phyloP scores from a whole-genome alignment of 805 yeast genomes.

The Candida nitratophila region DNA sequence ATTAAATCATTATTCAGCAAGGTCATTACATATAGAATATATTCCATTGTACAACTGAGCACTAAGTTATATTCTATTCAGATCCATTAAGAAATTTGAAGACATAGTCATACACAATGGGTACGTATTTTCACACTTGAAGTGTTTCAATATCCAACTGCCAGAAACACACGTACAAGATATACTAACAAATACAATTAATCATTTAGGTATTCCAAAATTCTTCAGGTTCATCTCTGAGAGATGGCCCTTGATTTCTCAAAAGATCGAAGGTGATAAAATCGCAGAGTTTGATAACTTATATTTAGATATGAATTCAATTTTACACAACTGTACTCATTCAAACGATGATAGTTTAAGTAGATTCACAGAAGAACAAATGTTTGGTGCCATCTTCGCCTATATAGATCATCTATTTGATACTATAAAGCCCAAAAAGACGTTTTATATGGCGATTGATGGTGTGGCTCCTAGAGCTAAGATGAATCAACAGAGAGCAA shows the following conservation, averaged over 20 bases:
- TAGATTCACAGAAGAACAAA: slow-evolving; percentile 80
- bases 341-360: slow-evolving; percentile 58
- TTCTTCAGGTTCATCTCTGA: slow-evolving; percentile 95
- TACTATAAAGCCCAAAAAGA: slow-evolving; percentile 77
- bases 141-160: too few relatives aligned
- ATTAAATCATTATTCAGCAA: too few relatives aligned
- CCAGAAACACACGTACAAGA: too few relatives aligned
- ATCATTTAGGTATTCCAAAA: slow-evolving; percentile 82
- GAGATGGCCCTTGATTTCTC: slow-evolving; percentile 96
- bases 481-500: slow-evolving; percentile 95
- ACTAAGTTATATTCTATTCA: not conserved
- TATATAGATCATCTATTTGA: slow-evolving; percentile 92
- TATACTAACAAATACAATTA: not conserved
- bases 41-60: too few relatives aligned
- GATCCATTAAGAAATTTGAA: not conserved
- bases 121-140: not conserved
- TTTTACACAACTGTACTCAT: slow-evolving; percentile 90
- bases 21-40: too few relatives aligned
- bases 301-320: slow-evolving; percentile 96
- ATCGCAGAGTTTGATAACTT: slow-evolving; percentile 93
- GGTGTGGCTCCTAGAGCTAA: slow-evolving; percentile 99
- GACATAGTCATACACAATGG: not conserved
- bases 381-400: slow-evolving; percentile 85
- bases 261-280: slow-evolving; percentile 70
- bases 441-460: slow-evolving; percentile 94